Evolutionary conservation across 148 eudicot species (phyloP).

Genomic region (Amaranthus palmeri): DNA sequence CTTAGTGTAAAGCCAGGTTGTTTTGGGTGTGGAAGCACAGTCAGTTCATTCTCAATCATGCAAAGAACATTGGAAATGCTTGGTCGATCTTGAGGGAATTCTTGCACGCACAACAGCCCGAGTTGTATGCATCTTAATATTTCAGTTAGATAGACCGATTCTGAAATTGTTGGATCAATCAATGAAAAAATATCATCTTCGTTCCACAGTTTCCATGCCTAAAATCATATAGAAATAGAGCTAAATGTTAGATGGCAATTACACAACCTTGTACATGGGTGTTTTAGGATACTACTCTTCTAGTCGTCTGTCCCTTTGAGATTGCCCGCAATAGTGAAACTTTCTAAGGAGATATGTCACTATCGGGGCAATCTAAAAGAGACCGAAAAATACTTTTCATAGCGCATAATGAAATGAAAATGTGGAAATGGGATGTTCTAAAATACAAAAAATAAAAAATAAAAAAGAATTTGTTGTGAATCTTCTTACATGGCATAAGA

Average conservation of each 20-base stretch:
- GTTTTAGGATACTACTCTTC: too few species aligned
- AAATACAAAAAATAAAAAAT: too few species aligned
- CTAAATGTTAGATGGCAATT: too few species aligned
- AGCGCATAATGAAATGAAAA: too few species aligned
- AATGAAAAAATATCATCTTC: constrained; percentile 14
- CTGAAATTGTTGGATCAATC: constrained; percentile 23
- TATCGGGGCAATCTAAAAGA: too few species aligned
- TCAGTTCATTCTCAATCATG: constrained; percentile 19
- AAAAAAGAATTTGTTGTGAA: too few species aligned
- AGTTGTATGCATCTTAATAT: constrained; percentile 30
- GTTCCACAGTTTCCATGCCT: constrained; percentile 36
- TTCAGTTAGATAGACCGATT: constrained; percentile 9
- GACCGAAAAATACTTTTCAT: too few species aligned
- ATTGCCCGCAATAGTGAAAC: too few species aligned
- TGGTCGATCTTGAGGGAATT: constrained; percentile 29
- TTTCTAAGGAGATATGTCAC: too few species aligned
- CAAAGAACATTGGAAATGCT: constrained; percentile 24
- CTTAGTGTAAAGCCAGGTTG: constrained; percentile 24
- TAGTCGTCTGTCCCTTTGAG: too few species aligned
- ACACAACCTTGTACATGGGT: too few species aligned
- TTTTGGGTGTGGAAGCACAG: constrained; percentile 13
- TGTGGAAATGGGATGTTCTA: too few species aligned
- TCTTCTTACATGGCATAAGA: constrained; percentile 26
- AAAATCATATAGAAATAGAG: background rate
- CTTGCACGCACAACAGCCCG: constrained; percentile 34